Conservation (phyloP, 1,284 basidiomycete genomes). For the Malassezia obtusa region DNA sequence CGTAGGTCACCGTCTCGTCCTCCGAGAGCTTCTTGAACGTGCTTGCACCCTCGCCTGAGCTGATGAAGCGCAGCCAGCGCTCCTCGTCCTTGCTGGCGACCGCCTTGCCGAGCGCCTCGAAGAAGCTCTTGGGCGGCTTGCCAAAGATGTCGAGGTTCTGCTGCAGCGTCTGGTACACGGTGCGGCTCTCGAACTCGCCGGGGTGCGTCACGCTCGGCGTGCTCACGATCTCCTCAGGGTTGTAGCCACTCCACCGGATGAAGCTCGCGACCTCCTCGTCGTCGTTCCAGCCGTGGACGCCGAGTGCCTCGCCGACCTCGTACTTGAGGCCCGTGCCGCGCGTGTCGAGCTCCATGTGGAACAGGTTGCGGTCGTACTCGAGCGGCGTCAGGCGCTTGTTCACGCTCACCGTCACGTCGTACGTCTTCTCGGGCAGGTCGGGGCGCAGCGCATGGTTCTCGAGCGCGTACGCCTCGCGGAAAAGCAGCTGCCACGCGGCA, state of each 20-base stretch:
- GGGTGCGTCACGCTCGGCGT: slow-evolving; percentile 57
- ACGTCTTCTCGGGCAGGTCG: slow-evolving; percentile 78
- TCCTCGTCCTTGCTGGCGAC: slow-evolving; percentile 66
- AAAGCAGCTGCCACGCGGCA: slow-evolving; percentile 46
- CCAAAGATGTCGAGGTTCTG: slow-evolving; percentile 96
- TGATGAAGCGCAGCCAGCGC: slow-evolving; percentile 80
- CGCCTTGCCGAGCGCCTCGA: slow-evolving; percentile 70
- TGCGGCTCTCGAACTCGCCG: slow-evolving; percentile 60
- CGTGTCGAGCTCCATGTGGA: slow-evolving; percentile 94
- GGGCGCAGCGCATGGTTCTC: slow-evolving; percentile 55
- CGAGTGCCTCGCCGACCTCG: slow-evolving; percentile 89
- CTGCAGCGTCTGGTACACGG: slow-evolving; percentile 88
- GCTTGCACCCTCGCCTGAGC: slow-evolving; percentile 75
- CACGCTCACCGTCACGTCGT: slow-evolving; percentile 82
- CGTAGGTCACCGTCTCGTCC: slow-evolving; percentile 88
- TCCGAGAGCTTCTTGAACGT: slow-evolving; percentile 93
- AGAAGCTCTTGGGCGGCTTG: slow-evolving; percentile 89
- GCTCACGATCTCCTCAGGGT: slow-evolving; percentile 70
- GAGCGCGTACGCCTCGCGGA: slow-evolving; percentile 45
- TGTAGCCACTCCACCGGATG: slow-evolving; percentile 79
- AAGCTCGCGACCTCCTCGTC: slow-evolving; percentile 76
- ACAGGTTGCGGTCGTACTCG: slow-evolving; percentile 96
- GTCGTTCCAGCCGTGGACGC: slow-evolving; percentile 97
- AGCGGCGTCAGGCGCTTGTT: slow-evolving; percentile 86
- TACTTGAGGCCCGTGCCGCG: slow-evolving; percentile 86